These are phyloP conservation scores for Alectoria sarmentosa DNA, from an alignment of 495 filamentous ascomycete genomes.

Conservation along the genomic window DNA sequence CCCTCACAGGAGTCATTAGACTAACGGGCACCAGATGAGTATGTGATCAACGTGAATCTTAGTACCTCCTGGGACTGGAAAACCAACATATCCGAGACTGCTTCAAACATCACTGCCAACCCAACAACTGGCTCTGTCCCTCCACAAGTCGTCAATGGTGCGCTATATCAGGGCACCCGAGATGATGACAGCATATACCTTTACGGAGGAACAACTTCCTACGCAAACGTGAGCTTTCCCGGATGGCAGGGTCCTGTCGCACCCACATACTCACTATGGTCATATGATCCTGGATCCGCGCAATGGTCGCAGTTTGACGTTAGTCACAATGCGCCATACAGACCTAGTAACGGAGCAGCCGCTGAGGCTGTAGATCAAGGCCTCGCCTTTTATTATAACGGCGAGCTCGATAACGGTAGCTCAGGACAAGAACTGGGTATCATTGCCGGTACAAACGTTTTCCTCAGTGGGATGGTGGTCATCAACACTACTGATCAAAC, in stretches of 20 bases:
- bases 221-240: constrained; percentile 31
- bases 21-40: constrained; percentile 29
- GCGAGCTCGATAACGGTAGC: constrained; percentile 32
- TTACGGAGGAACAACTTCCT: constrained; percentile 34
- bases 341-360: not conserved
- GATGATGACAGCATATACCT: constrained; percentile 29
- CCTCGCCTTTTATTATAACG: no score
- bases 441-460: constrained; percentile 18
- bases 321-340: not conserved
- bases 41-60: constrained; percentile 34
- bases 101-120: constrained; percentile 30
- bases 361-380: not conserved
- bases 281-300: constrained; percentile 20
- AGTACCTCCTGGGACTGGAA: constrained; percentile 39
- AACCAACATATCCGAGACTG: constrained; percentile 32
- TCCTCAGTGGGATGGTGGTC: constrained; percentile 35
- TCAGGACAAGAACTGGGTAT: constrained; percentile 20
- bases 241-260: constrained; percentile 28
- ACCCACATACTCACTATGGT: constrained; percentile 29
- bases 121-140: constrained; percentile 26
- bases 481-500: constrained; percentile 31
- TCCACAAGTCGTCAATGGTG: constrained; percentile 31
- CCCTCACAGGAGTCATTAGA: not conserved
- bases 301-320: not conserved
- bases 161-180: constrained; percentile 31